phyloP scores from a whole-genome alignment of 1,284 basidiomycete species.

The Ganoderma resinaceum region DNA sequence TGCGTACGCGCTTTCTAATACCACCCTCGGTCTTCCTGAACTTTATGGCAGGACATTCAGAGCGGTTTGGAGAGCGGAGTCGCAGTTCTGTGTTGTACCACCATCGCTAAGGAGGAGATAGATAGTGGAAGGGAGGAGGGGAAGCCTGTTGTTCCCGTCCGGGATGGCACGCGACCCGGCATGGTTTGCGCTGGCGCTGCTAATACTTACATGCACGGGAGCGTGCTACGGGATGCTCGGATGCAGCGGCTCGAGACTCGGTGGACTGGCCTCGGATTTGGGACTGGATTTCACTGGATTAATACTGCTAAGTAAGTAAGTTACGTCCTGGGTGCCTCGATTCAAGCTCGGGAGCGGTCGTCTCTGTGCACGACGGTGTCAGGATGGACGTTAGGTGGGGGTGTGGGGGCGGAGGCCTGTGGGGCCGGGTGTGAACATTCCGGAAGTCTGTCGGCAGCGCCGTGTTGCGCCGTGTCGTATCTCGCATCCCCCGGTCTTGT shows the following conservation, averaged over 20 bases:
- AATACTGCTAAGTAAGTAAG: too few relatives aligned
- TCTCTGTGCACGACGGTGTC: neutral
- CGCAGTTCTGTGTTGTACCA: neutral
- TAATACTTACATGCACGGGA: neutral
- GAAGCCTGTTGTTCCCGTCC: neutral
- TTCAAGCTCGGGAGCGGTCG: neutral
- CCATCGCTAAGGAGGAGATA: too few relatives aligned
- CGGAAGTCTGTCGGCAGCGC: neutral
- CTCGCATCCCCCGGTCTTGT: neutral
- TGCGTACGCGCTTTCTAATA: too few relatives aligned
- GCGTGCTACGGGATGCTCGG: neutral
- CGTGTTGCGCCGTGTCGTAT: neutral
- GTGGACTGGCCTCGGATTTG: neutral
- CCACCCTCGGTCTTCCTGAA: too few relatives aligned
- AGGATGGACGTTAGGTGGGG: neutral
- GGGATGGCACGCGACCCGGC: neutral
- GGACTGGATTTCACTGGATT: neutral
- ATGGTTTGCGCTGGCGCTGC: neutral
- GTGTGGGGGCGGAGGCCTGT: neutral
- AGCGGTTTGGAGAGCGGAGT: too few relatives aligned
- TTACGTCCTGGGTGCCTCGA: neutral
- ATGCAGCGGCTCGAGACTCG: neutral
- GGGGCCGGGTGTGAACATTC: neutral
- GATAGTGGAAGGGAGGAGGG: neutral
- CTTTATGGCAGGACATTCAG: too few relatives aligned